Evolutionary conservation across 2,329 filamentous ascomycete species (phyloP).

Genomic region (Colletotrichum abscissum): DNA sequence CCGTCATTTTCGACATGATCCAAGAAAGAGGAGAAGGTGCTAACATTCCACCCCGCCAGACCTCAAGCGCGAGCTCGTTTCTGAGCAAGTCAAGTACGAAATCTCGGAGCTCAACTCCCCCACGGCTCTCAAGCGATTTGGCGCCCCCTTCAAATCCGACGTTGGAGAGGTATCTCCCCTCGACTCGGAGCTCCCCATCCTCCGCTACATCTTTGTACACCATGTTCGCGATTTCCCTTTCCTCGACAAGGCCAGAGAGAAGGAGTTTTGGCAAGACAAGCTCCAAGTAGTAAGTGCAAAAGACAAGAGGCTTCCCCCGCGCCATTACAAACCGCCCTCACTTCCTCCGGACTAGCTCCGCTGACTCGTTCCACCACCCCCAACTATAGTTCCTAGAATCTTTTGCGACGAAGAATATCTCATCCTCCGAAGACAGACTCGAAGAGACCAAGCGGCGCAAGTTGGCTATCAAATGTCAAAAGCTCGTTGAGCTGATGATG

Average conservation of each 20-base stretch:
- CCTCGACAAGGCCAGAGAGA: constrained; percentile 94
- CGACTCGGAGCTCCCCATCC: constrained; percentile 91
- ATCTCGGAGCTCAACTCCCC: constrained; percentile 94
- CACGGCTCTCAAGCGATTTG: constrained; percentile 93
- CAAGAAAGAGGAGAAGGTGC: not conserved
- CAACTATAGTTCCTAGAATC: constrained; percentile 86
- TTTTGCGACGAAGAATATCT: constrained; percentile 97
- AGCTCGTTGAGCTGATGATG: constrained; percentile 99
- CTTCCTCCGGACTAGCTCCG: not conserved
- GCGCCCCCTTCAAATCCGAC: constrained; percentile 93
- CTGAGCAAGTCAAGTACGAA: constrained; percentile 89
- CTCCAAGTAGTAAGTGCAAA: constrained; percentile 81
- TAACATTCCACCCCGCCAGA: constrained; percentile 62
- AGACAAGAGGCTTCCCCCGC: not conserved
- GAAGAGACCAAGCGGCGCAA: constrained; percentile 97
- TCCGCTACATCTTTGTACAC: constrained; percentile 97
- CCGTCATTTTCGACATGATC: not conserved
- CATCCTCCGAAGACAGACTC: constrained; percentile 92
- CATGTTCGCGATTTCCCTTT: constrained; percentile 99
- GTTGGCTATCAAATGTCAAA: constrained; percentile 90
- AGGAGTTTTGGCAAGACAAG: constrained; percentile 99
- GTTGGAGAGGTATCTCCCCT: constrained; percentile 92
- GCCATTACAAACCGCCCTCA: not conserved
- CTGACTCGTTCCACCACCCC: constrained; percentile 28
- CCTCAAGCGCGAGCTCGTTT: constrained; percentile 94